phyloP scores from a whole-genome alignment of 768 basidiomycete species.

The Amanita pallidorosea region DNA sequence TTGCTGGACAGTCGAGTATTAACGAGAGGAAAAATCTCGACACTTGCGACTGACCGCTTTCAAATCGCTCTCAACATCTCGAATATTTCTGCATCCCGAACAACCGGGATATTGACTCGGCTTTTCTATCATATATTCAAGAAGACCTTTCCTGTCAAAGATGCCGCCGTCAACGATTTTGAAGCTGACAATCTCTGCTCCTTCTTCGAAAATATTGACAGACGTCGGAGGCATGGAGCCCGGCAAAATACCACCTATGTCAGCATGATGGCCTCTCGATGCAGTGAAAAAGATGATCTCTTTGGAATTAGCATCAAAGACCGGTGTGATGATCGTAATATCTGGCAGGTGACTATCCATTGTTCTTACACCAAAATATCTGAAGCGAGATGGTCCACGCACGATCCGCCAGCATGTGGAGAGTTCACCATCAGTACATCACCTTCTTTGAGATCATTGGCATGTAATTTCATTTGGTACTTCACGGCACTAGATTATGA shows the following conservation, averaged over 20 bases:
- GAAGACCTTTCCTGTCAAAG: slow-evolving; percentile 66
- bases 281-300: slow-evolving; percentile 91
- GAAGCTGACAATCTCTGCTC: slow-evolving; percentile 84
- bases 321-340: slow-evolving; percentile 90
- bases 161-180: slow-evolving; percentile 80
- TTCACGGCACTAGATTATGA: slow-evolving; percentile 56
- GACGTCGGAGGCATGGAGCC: slow-evolving; percentile 95
- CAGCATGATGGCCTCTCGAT: slow-evolving; percentile 89
- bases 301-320: slow-evolving; percentile 54
- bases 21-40: not conserved
- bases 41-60: slow-evolving; percentile 57
- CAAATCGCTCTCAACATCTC: slow-evolving; percentile 86
- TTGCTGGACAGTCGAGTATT: slow-evolving; percentile 42
- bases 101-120: slow-evolving; percentile 77
- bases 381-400: slow-evolving; percentile 19
- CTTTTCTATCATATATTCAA: slow-evolving; percentile 73
- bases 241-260: slow-evolving; percentile 87
- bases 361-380: slow-evolving; percentile 1
- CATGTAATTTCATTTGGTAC: slow-evolving; percentile 78
- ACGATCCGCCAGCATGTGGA: slow-evolving; percentile 83
- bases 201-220: slow-evolving; percentile 87
- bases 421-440: slow-evolving; percentile 94
- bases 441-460: slow-evolving; percentile 66
- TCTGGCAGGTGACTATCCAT: slow-evolving; percentile 42
- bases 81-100: slow-evolving; percentile 78